phyloP scores from a whole-genome alignment of 2,329 filamentous ascomycete genomes.

The Stagonosporopsis tanaceti region DNA sequence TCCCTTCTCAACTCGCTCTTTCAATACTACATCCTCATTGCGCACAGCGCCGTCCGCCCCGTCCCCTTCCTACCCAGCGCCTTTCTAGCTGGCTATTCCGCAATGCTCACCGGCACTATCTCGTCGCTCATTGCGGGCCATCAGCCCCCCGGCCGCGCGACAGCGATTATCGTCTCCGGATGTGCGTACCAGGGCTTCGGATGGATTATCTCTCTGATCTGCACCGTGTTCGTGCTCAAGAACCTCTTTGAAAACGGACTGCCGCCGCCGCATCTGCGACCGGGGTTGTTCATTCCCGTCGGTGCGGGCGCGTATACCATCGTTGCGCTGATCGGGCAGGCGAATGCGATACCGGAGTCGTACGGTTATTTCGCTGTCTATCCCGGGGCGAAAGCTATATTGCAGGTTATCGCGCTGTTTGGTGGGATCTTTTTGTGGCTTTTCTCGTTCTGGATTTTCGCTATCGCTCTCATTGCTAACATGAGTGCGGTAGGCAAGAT shows the following conservation, averaged over 20 bases:
- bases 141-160: conserved; percentile 62
- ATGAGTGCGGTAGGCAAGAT: conserved; percentile 26
- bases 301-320: conserved; percentile 74
- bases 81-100: conserved; percentile 73
- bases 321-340: conserved; percentile 73
- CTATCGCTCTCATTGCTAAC: conserved; percentile 43
- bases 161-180: conserved; percentile 70
- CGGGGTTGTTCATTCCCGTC: conserved; percentile 76
- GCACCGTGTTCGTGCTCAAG: conserved; percentile 73
- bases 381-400: conserved; percentile 32
- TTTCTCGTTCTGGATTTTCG: conserved; percentile 63
- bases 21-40: conserved; percentile 70
- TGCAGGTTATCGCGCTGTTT: conserved; percentile 54
- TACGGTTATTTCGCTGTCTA: conserved; percentile 37
- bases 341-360: conserved; percentile 57
- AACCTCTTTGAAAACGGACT: conserved; percentile 70
- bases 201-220: conserved; percentile 69
- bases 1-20: conserved; percentile 46
- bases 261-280: conserved; percentile 66
- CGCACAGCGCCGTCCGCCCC: conserved; percentile 61
- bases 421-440: conserved; percentile 69
- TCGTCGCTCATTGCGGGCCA: conserved; percentile 67
- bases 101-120: conserved; percentile 74
- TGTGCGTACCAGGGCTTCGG: conserved; percentile 74
- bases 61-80: conserved; percentile 74